phyloP scores from a whole-genome alignment of 345 rosid species.

The Alliaria petiolata region DNA sequence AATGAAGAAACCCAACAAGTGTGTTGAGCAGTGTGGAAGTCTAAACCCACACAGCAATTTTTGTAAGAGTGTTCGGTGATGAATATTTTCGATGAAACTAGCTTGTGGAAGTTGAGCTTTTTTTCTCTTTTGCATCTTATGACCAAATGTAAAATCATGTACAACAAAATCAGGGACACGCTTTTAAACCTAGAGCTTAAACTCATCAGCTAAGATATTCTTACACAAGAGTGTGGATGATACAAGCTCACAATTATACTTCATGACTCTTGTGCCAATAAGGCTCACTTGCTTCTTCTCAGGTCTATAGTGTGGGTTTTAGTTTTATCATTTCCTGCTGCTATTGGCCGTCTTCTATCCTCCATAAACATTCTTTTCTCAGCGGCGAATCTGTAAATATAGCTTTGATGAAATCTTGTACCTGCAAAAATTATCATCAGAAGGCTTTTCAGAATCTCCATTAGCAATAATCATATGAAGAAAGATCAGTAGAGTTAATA shows the following conservation, averaged over 20 bases:
- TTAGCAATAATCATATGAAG: background rate
- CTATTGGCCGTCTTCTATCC: conserved; percentile 46
- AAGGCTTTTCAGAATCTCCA: background rate
- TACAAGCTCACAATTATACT: conserved; percentile 17
- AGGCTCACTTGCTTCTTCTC: conserved; percentile 6
- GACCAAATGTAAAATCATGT: conserved; percentile 9
- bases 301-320: background rate
- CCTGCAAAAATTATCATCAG: conserved; percentile 40
- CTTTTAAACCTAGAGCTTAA: no score
- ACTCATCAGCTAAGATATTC: no score
- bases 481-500: no score
- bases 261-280: background rate
- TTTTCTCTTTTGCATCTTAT: background rate
- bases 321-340: conserved; percentile 4
- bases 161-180: conserved; percentile 9
- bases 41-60: no score
- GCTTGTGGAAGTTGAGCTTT: background rate
- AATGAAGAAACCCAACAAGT: no score
- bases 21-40: no score
- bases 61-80: no score
- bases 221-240: conserved; percentile 7
- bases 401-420: conserved; percentile 76
- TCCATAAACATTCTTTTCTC: conserved; percentile 90
- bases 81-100: background rate
- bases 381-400: conserved; percentile 81